Conservation (phyloP, 1,284 basidiomycete species). For the Termitomyces sp. region DNA sequence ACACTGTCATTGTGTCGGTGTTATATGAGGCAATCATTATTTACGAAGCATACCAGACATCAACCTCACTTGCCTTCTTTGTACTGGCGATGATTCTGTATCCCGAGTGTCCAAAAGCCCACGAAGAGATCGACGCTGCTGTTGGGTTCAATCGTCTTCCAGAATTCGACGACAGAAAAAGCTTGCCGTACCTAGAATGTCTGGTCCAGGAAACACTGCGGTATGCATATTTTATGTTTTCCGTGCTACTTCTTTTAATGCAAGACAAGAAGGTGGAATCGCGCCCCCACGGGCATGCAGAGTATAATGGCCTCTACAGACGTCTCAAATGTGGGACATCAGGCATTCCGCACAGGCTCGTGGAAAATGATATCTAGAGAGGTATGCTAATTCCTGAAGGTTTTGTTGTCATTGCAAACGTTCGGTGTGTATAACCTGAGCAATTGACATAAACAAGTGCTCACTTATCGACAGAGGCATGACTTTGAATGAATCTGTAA, state of each 20-base stretch:
- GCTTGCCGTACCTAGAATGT: constrained; percentile 21
- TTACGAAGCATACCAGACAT: constrained; percentile 13
- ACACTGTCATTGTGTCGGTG: constrained; percentile 19
- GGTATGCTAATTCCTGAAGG: constrained; percentile 26
- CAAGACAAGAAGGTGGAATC: constrained; percentile 10
- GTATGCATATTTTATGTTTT: constrained; percentile 5
- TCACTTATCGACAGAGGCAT: constrained; percentile 6
- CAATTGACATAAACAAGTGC: no score
- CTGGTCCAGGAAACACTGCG: constrained; percentile 21
- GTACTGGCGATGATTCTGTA: constrained; percentile 20
- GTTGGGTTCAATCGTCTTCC: constrained; percentile 22
- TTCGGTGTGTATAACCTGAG: constrained; percentile 2
- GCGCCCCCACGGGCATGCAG: constrained; percentile 9
- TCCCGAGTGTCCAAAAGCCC: constrained; percentile 23
- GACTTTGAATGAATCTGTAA: constrained; percentile 15
- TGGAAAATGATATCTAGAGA: constrained; percentile 24
- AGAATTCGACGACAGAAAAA: constrained; percentile 19
- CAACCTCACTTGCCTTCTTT: constrained; percentile 17
- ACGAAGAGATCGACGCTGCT: constrained; percentile 16
- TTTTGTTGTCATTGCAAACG: constrained; percentile 23
- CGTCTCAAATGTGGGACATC: not conserved
- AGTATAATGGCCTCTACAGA: not conserved
- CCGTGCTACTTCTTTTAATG: not conserved
- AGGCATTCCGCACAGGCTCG: constrained; percentile 22
- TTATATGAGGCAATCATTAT: not conserved